These are phyloP conservation scores for Stygiomarasmius scandens DNA, from an alignment of 1,284 basidiomycete genomes.

Conservation along the genomic window DNA sequence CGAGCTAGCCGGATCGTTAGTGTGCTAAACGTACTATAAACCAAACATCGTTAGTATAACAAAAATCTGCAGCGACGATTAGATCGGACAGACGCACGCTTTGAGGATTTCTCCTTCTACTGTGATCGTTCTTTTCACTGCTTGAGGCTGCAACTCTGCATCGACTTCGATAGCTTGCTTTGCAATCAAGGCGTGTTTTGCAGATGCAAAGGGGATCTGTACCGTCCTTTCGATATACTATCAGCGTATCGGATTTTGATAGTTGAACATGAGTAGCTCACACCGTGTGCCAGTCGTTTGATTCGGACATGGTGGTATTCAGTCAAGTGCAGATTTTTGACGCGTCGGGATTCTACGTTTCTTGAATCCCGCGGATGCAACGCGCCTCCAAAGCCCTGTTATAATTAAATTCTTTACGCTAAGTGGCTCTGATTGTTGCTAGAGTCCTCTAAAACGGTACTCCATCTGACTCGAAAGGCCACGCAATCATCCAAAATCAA, in stretches of 20 bases:
- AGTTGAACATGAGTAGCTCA: conserved; percentile 20
- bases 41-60: background rate
- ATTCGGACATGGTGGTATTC: conserved; percentile 1
- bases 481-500: too few species aligned
- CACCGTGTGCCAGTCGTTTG: conserved; percentile 37
- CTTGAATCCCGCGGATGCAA: too few species aligned
- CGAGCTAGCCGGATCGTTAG: conserved; percentile 83
- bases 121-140: conserved; percentile 70
- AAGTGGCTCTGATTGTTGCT: too few species aligned
- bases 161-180: conserved; percentile 86
- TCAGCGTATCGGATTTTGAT: background rate
- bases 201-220: conserved; percentile 75
- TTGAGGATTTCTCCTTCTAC: conserved; percentile 70
- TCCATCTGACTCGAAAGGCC: too few species aligned
- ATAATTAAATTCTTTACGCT: too few species aligned
- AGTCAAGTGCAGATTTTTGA: background rate
- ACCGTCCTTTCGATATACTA: conserved; percentile 54
- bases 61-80: conserved; percentile 7
- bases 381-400: too few species aligned
- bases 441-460: too few species aligned
- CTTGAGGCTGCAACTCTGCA: conserved; percentile 76
- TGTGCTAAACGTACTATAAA: conserved; percentile 65
- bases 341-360: too few species aligned
- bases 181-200: conserved; percentile 76
- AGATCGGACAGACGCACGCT: conserved; percentile 65